Conservation (phyloP, 352 stramenopile genomes). For the Phytophthora multivora region DNA sequence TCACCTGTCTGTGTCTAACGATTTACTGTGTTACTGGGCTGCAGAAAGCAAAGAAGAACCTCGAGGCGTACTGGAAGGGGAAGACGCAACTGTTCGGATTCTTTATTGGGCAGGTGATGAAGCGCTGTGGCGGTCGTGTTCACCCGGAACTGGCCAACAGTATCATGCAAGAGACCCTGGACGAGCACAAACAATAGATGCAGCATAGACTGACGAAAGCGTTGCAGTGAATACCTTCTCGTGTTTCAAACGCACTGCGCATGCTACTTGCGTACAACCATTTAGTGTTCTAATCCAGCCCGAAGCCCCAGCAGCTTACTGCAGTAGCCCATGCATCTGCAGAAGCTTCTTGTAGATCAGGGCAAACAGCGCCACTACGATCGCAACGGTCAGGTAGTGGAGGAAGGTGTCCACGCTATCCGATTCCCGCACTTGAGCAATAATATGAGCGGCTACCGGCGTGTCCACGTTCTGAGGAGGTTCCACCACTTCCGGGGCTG, state of each 20-base stretch:
- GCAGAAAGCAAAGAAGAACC: constrained; percentile 70
- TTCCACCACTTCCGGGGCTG: constrained; percentile 8
- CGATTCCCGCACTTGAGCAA: constrained; percentile 34
- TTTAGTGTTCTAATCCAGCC: constrained; percentile 2
- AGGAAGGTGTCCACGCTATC: constrained; percentile 66
- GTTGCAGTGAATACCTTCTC: neutral
- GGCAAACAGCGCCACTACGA: constrained; percentile 72
- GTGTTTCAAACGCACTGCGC: constrained; percentile 20
- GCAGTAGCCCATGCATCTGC: constrained; percentile 70
- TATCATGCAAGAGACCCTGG: constrained; percentile 64
- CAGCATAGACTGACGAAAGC: constrained; percentile 11
- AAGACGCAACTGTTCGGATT: constrained; percentile 96
- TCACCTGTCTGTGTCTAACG: constrained; percentile 1
- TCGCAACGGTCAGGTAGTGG: constrained; percentile 69
- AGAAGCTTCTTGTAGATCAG: constrained; percentile 85
- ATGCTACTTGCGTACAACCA: constrained; percentile 10
- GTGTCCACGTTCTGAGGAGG: constrained; percentile 14
- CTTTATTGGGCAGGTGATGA: constrained; percentile 95
- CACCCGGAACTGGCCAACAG: constrained; percentile 78
- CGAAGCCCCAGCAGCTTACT: constrained; percentile 22
- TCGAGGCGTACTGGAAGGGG: constrained; percentile 70
- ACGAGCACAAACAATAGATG: constrained; percentile 36
- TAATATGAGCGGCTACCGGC: constrained; percentile 12
- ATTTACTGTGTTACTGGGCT: constrained; percentile 15
- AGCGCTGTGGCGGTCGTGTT: constrained; percentile 86